Conservation (phyloP, 306 rosid species). For the Vigna nakashimae region DNA sequence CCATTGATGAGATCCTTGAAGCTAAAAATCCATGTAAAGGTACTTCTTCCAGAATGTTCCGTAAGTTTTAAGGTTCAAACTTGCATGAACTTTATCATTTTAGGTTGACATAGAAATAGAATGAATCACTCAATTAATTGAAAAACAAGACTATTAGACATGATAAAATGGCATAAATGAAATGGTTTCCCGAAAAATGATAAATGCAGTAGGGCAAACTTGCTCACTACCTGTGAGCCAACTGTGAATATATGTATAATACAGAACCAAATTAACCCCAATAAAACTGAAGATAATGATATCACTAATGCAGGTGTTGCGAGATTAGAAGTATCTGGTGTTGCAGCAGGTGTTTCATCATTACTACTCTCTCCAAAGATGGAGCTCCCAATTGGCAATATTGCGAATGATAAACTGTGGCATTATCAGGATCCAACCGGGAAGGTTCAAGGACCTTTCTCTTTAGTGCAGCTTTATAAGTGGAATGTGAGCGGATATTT, state of each 20-base stretch:
- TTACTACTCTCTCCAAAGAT: constrained; percentile 49
- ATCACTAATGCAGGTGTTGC: constrained; percentile 46
- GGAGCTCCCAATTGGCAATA: constrained; percentile 49
- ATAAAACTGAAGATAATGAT: constrained; percentile 43
- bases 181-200: constrained; percentile 43
- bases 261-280: constrained; percentile 44
- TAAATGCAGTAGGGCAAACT: constrained; percentile 46
- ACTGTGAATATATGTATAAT: constrained; percentile 39
- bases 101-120: constrained; percentile 55
- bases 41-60: constrained; percentile 31
- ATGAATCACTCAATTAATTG: constrained; percentile 47
- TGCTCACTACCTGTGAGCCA: constrained; percentile 39
- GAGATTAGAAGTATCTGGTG: constrained; percentile 47
- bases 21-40: constrained; percentile 82
- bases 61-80: constrained; percentile 51
- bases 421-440: constrained; percentile 84
- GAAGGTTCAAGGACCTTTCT: constrained; percentile 80
- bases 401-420: constrained; percentile 62
- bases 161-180: constrained; percentile 11
- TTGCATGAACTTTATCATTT: constrained; percentile 46
- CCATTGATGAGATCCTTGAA: constrained; percentile 71
- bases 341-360: constrained; percentile 47
- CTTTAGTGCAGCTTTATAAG: constrained; percentile 64
- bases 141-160: constrained; percentile 46
- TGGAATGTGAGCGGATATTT: constrained; percentile 65